A percentile compares a stretch with the other conserved stretches of the same genome.
Evolutionary conservation across 805 yeast species (phyloP).

Genomic region (Saccharomycopsis fermentans): DNA sequence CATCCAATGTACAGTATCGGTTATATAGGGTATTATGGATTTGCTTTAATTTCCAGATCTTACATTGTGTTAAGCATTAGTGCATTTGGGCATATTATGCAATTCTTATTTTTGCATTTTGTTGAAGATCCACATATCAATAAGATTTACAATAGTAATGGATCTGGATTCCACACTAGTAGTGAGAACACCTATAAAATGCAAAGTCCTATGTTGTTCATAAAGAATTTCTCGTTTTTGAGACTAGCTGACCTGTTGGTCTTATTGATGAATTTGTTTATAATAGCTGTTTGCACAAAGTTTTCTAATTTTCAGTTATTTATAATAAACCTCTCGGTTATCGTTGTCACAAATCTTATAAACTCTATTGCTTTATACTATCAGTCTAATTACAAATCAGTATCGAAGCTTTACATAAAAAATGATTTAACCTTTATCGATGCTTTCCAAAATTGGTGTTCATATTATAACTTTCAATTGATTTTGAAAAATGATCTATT

Average conservation of each 20-base stretch:
- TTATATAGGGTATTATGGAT: conserved; percentile 78
- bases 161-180: conserved; percentile 28
- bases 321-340: conserved; percentile 22
- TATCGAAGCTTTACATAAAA: conserved; percentile 55
- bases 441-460: conserved; percentile 67
- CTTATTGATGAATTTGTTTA: conserved; percentile 31
- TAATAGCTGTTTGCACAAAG: conserved; percentile 28
- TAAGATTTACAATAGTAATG: conserved; percentile 40
- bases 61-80: conserved; percentile 62
- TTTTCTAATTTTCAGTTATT: conserved; percentile 17
- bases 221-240: conserved; percentile 51
- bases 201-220: conserved; percentile 47
- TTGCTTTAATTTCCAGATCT: conserved; percentile 66
- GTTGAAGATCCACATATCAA: conserved; percentile 86
- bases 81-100: conserved; percentile 63
- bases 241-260: conserved; percentile 56
- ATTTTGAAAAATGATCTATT: conserved; percentile 50
- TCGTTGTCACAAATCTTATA: conserved; percentile 34
- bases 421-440: conserved; percentile 54
- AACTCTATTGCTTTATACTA: conserved; percentile 42
- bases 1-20: conserved; percentile 92
- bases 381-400: conserved; percentile 51
- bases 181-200: conserved; percentile 30
- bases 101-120: conserved; percentile 60
- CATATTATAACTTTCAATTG: conserved; percentile 42